These are phyloP conservation scores for Amanita exitialis DNA, from an alignment of 768 basidiomycete species.

Conservation along the genomic window DNA sequence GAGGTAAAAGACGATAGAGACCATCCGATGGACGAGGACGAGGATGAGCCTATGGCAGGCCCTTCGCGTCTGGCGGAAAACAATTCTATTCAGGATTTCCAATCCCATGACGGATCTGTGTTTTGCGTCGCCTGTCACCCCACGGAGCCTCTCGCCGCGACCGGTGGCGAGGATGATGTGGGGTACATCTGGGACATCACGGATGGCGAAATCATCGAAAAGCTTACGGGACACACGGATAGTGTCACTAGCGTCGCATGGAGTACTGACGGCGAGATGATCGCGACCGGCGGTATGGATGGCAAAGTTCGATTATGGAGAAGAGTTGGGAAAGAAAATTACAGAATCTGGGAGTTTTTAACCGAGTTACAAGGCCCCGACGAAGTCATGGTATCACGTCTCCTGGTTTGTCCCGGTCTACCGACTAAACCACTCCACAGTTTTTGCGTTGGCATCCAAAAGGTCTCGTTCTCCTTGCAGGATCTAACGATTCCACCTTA, in stretches of 20 bases:
- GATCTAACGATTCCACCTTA: constrained; percentile 85
- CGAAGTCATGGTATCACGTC: constrained; percentile 75
- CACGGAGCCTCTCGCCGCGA: constrained; percentile 68
- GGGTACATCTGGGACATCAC: constrained; percentile 91
- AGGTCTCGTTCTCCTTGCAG: constrained; percentile 79
- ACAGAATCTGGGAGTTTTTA: constrained; percentile 87
- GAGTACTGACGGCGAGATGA: constrained; percentile 84
- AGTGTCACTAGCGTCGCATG: constrained; percentile 75
- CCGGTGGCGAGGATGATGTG: constrained; percentile 92
- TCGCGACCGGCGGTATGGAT: constrained; percentile 97
- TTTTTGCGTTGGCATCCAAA: constrained; percentile 97
- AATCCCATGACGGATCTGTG: constrained; percentile 64
- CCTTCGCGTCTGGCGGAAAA: constrained; percentile 35
- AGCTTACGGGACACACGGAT: constrained; percentile 88
- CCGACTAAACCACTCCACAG: constrained; percentile 30
- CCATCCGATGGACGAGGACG: constrained; percentile 64
- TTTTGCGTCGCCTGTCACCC: constrained; percentile 85
- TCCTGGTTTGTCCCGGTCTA: neutral
- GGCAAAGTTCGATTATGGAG: constrained; percentile 90
- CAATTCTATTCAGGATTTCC: constrained; percentile 63
- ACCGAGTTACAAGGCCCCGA: constrained; percentile 90
- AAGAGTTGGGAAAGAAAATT: constrained; percentile 65
- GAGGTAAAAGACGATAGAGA: constrained; percentile 63
- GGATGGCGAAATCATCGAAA: constrained; percentile 70
- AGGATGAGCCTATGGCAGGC: constrained; percentile 35